A percentile compares a stretch with the other conserved stretches of the same genome.
Conservation (phyloP, 345 rosid genomes). For the Hibiscus syriacus region DNA sequence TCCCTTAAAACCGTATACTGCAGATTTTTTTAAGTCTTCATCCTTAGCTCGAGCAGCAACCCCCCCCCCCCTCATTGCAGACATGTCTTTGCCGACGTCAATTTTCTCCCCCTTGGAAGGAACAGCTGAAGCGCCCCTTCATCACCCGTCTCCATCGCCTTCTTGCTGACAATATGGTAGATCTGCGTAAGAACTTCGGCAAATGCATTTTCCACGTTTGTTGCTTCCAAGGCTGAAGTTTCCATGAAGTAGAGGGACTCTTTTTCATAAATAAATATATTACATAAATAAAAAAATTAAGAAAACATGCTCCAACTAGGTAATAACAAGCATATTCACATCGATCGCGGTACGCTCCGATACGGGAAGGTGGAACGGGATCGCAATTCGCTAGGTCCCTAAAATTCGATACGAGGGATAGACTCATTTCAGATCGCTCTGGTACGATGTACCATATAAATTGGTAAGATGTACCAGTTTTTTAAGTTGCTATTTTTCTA, state of each 20-base stretch:
- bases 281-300: no score
- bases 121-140: slow-evolving; percentile 42
- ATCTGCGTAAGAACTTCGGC: slow-evolving; percentile 88
- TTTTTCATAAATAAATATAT: no score
- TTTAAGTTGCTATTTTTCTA: no score
- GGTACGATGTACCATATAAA: no score
- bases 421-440: no score
- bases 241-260: slow-evolving; percentile 93
- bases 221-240: slow-evolving; percentile 83
- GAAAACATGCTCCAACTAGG: no score
- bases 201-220: slow-evolving; percentile 82
- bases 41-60: slow-evolving; percentile 75
- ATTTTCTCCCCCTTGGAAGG: slow-evolving; percentile 86
- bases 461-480: no score
- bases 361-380: no score
- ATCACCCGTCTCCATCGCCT: slow-evolving; percentile 69
- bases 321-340: no score
- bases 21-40: not conserved
- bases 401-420: no score
- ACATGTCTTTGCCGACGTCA: slow-evolving; percentile 70
- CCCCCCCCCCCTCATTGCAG: slow-evolving; percentile 84
- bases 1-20: slow-evolving; percentile 8
- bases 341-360: no score
- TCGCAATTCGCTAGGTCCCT: no score
- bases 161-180: slow-evolving; percentile 74